These are phyloP conservation scores for Colletotrichum kahawae DNA, from an alignment of 2,329 filamentous ascomycete species.

Conservation along the genomic window DNA sequence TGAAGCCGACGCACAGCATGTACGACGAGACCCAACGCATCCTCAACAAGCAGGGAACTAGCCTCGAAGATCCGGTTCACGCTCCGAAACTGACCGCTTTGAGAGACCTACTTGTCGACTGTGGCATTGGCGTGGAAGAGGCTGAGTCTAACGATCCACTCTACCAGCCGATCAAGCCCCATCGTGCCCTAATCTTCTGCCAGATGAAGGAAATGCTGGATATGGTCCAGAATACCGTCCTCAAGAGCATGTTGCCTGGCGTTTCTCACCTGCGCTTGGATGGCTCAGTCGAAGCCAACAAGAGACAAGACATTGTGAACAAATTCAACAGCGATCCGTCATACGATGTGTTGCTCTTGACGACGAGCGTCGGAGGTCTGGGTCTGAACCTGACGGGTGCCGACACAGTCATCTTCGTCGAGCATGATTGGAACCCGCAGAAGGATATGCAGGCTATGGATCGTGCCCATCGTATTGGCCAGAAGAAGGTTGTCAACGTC, in stretches of 20 bases:
- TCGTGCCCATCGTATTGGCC: constrained; percentile 94
- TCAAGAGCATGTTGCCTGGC: constrained; percentile 88
- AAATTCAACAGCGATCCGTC: constrained; percentile 98
- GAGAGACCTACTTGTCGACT: constrained; percentile 94
- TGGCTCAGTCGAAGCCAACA: constrained; percentile 88
- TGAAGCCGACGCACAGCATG: constrained; percentile 90
- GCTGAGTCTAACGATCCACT: constrained; percentile 63
- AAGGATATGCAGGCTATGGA: constrained; percentile 99
- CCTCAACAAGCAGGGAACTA: constrained; percentile 78
- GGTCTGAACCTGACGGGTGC: constrained; percentile 95
- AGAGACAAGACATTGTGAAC: constrained; percentile 97
- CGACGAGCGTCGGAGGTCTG: constrained; percentile 92
- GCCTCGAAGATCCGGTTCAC: constrained; percentile 82
- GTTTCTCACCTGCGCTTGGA: constrained; percentile 96
- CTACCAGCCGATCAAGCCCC: constrained; percentile 88
- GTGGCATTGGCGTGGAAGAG: constrained; percentile 85
- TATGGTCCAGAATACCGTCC: constrained; percentile 94
- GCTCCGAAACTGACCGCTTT: constrained; percentile 92
- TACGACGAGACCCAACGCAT: constrained; percentile 88
- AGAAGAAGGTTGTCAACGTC: constrained; percentile 99
- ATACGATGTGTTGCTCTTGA: constrained; percentile 92
- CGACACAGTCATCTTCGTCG: constrained; percentile 98
- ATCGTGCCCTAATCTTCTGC: constrained; percentile 95
- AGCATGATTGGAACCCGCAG: constrained; percentile 99
- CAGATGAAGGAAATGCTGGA: constrained; percentile 99